Evolutionary conservation across 345 rosid genomes (phyloP).

Genomic region (Nephelium lappaceum): DNA sequence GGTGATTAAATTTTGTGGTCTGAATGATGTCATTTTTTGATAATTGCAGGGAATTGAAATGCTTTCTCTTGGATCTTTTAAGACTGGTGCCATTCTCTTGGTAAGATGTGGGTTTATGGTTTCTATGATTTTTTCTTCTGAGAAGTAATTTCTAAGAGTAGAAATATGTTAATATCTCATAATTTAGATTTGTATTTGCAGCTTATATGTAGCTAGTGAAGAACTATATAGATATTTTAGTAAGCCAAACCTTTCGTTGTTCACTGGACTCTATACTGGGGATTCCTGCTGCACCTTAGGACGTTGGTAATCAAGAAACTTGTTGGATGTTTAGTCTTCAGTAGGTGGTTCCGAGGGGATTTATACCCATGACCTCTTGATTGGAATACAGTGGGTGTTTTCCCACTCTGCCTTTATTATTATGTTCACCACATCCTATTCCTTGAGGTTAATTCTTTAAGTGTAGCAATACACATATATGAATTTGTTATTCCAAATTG

Average conservation of each 20-base stretch:
- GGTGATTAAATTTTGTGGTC: background rate
- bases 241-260: background rate
- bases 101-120: constrained; percentile 43
- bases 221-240: background rate
- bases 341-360: background rate
- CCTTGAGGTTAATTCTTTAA: no score
- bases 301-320: background rate
- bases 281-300: background rate
- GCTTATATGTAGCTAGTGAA: background rate
- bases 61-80: constrained; percentile 98
- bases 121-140: background rate
- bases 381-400: no score
- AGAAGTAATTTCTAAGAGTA: background rate
- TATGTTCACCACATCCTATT: no score
- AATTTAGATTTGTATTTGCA: background rate
- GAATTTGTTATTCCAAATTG: background rate
- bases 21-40: constrained; percentile 8
- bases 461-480: no score
- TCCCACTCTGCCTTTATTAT: no score
- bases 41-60: constrained; percentile 90
- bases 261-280: background rate
- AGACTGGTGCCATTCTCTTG: constrained; percentile 97
- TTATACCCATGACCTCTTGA: no score
- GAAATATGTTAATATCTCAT: background rate
- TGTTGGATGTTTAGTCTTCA: background rate